A percentile compares a stretch with the other conserved stretches of the same genome.
Conservation (phyloP, 1,139 yeast genomes). For the Lodderomyces jiufengensis region DNA sequence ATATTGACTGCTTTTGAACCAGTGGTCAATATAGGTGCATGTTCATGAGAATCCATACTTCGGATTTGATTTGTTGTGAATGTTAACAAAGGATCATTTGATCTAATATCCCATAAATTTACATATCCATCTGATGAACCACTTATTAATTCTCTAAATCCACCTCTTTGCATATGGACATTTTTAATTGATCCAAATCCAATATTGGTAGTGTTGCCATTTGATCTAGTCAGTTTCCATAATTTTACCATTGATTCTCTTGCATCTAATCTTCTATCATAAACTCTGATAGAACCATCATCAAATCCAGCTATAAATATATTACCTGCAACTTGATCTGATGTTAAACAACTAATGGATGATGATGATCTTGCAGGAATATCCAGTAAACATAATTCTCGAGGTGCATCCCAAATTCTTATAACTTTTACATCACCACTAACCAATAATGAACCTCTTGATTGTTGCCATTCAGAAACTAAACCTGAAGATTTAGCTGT, state of each 20-base stretch:
- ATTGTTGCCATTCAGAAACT: slow-evolving; percentile 95
- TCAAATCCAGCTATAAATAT: slow-evolving; percentile 88
- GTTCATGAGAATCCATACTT: slow-evolving; percentile 84
- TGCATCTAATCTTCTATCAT: slow-evolving; percentile 83
- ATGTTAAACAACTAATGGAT: slow-evolving; percentile 83
- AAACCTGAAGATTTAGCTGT: slow-evolving; percentile 84
- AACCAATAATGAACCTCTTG: slow-evolving; percentile 83
- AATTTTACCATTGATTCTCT: slow-evolving; percentile 82
- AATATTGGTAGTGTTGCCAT: slow-evolving; percentile 7
- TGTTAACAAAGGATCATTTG: slow-evolving; percentile 63
- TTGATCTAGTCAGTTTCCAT: slow-evolving; percentile 50
- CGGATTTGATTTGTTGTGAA: slow-evolving; percentile 62
- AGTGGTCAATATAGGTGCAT: slow-evolving; percentile 88
- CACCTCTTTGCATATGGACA: slow-evolving; percentile 96
- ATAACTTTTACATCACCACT: slow-evolving; percentile 95
- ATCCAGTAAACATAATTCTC: slow-evolving; percentile 82
- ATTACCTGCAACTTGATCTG: slow-evolving; percentile 96
- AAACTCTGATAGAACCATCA: slow-evolving; percentile 87
- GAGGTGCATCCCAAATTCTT: slow-evolving; percentile 93
- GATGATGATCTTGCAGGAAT: slow-evolving; percentile 90
- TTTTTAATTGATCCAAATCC: slow-evolving; percentile 60
- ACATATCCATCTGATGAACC: slow-evolving; percentile 82
- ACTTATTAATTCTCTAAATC: slow-evolving; percentile 82
- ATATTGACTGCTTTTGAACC: slow-evolving; percentile 80
- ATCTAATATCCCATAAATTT: slow-evolving; percentile 86